phyloP scores from a whole-genome alignment of 495 filamentous ascomycete species.

The Thermochaetoides thermophila region DNA sequence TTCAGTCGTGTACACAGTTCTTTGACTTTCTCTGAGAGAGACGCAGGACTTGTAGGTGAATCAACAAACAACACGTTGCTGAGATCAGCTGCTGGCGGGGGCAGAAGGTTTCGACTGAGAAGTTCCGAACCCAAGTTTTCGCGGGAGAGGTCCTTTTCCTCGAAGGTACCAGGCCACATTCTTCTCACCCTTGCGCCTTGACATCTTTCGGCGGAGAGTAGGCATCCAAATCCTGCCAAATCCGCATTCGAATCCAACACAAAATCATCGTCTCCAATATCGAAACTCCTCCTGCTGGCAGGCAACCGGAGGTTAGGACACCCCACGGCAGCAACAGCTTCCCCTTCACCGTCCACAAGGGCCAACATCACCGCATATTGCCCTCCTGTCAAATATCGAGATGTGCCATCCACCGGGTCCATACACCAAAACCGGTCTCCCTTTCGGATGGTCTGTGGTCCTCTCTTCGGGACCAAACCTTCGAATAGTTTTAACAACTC shows the following conservation, averaged over 20 bases:
- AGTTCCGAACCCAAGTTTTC: too few relatives aligned
- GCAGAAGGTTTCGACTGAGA: too few relatives aligned
- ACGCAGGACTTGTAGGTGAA: conserved; percentile 21
- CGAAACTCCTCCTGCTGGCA: conserved; percentile 4
- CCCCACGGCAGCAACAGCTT: conserved; percentile 40
- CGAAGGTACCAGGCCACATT: conserved; percentile 25
- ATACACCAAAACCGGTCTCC: conserved; percentile 39
- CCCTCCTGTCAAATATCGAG: conserved; percentile 37
- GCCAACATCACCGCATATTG: conserved; percentile 45
- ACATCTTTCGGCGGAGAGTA: conserved; percentile 37
- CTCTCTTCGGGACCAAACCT: too few relatives aligned
- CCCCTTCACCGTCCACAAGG: conserved; percentile 35
- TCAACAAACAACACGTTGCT: conserved; percentile 36
- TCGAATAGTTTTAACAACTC: too few relatives aligned
- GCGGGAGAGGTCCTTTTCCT: too few relatives aligned
- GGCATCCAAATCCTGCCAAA: conserved; percentile 32
- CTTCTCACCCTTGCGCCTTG: conserved; percentile 34
- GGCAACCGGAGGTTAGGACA: conserved; percentile 39
- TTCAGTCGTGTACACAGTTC: conserved; percentile 24
- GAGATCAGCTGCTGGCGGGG: too few relatives aligned
- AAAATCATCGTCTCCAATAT: too few relatives aligned
- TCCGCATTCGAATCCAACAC: conserved; percentile 37
- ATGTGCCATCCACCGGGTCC: conserved; percentile 49
- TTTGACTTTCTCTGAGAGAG: conserved; percentile 26
- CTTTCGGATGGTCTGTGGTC: too few relatives aligned